A percentile compares a stretch with the other conserved stretches of the same genome.
These are phyloP conservation scores for Kwoniella europaea DNA, from an alignment of 768 basidiomycete genomes.

Conservation along the genomic window DNA sequence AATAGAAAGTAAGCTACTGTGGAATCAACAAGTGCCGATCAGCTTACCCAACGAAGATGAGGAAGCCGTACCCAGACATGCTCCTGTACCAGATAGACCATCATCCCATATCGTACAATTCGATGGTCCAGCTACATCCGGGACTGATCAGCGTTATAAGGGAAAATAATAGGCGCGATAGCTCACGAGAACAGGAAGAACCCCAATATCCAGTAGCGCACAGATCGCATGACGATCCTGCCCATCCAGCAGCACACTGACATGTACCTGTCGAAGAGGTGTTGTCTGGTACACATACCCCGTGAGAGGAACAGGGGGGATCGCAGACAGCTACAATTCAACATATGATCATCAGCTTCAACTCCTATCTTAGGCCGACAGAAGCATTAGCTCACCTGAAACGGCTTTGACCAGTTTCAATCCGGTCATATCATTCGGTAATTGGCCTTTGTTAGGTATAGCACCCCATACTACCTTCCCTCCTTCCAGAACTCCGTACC, in stretches of 20 bases:
- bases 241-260: constrained; percentile 47
- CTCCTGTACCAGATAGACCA: constrained; percentile 47
- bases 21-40: not conserved
- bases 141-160: no score
- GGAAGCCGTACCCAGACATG: constrained; percentile 42
- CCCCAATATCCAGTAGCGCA: constrained; percentile 48
- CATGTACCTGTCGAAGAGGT: constrained; percentile 28
- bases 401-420: constrained; percentile 26
- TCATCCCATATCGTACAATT: constrained; percentile 52
- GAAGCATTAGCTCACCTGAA: constrained; percentile 22
- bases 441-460: constrained; percentile 30
- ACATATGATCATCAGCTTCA: not conserved
- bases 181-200: constrained; percentile 37
- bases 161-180: no score
- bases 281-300: constrained; percentile 35
- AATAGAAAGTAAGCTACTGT: not conserved
- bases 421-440: constrained; percentile 24
- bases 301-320: constrained; percentile 45
- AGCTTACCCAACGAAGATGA: constrained; percentile 35
- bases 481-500: constrained; percentile 37
- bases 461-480: constrained; percentile 46
- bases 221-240: constrained; percentile 45
- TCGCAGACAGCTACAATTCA: constrained; percentile 36
- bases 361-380: not conserved
- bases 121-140: constrained; percentile 32